Evolutionary conservation across 73 alveolate genomes (phyloP).

Genomic region (Effrenium voratum): DNA sequence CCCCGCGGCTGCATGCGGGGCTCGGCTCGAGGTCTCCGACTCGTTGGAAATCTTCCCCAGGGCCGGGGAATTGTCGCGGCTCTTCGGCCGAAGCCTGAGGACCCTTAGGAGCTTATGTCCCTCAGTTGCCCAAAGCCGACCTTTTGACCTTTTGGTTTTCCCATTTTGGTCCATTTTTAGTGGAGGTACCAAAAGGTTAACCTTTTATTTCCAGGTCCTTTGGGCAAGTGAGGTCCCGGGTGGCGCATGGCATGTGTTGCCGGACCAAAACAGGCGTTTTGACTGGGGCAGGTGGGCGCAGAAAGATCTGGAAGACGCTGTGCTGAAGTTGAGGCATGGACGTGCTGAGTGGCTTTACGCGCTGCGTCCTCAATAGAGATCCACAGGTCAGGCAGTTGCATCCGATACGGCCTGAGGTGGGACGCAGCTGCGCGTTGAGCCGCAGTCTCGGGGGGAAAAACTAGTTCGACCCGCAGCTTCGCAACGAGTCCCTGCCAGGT

Average conservation of each 20-base stretch:
- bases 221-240: too few relatives aligned
- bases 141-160: not conserved
- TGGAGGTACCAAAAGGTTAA: not conserved
- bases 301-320: too few relatives aligned
- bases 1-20: not conserved
- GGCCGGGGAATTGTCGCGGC: constrained; percentile 77
- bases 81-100: constrained; percentile 19
- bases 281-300: too few relatives aligned
- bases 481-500: not conserved
- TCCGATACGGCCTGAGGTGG: not conserved
- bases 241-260: too few relatives aligned
- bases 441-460: not conserved
- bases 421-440: constrained; percentile 81
- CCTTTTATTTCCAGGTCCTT: too few relatives aligned
- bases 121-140: too few relatives aligned
- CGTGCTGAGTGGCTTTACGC: constrained; percentile 87
- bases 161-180: not conserved
- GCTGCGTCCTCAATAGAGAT: not conserved
- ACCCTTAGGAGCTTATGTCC: too few relatives aligned
- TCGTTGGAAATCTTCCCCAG: constrained; percentile 70
- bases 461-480: not conserved
- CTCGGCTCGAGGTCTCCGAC: constrained; percentile 32
- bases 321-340: too few relatives aligned
- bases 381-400: not conserved
- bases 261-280: too few relatives aligned